A percentile compares a stretch with the other conserved stretches of the same genome.
Evolutionary conservation across 2,329 filamentous ascomycete species (phyloP).

Genomic region (Claviceps sp.): DNA sequence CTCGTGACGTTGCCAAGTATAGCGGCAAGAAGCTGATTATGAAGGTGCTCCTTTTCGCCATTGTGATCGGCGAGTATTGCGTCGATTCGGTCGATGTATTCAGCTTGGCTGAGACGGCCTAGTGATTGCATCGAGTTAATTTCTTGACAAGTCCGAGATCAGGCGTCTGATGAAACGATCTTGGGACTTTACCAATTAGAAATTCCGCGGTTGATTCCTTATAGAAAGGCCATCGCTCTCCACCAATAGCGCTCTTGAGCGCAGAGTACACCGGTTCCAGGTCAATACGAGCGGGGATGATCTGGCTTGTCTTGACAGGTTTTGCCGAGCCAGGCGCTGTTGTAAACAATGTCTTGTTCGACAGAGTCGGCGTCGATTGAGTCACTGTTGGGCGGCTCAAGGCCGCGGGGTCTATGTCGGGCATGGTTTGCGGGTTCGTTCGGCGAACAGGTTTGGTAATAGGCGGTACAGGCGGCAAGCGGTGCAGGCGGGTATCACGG

Average conservation of each 20-base stretch:
- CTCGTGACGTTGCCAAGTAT: conserved; percentile 57
- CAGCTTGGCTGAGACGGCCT: conserved; percentile 51
- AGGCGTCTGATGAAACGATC: not conserved
- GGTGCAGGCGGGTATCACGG: conserved; percentile 2
- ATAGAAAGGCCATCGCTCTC: conserved; percentile 50
- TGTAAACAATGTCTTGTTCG: conserved; percentile 43
- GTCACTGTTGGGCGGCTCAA: conserved; percentile 47
- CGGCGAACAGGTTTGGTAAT: conserved; percentile 11
- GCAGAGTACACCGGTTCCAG: conserved; percentile 51
- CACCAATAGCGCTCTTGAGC: conserved; percentile 44
- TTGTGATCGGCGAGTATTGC: conserved; percentile 42
- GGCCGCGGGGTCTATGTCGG: conserved; percentile 58
- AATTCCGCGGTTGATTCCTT: conserved; percentile 52
- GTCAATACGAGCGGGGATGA: conserved; percentile 53
- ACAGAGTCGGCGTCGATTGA: conserved; percentile 45
- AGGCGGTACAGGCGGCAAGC: conserved; percentile 9
- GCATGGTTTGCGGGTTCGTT: conserved; percentile 32
- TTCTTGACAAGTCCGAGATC: not conserved
- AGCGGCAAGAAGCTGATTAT: conserved; percentile 54
- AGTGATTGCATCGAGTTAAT: conserved; percentile 15
- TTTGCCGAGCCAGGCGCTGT: conserved; percentile 36
- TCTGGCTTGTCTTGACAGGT: conserved; percentile 45
- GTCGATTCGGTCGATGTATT: conserved; percentile 46
- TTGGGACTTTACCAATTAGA: conserved; percentile 37
- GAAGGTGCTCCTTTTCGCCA: conserved; percentile 48